A percentile compares a stretch with the other conserved stretches of the same genome.
phyloP scores from a whole-genome alignment of 495 filamentous ascomycete genomes.

The Pseudoneurospora amorphoporcata region DNA sequence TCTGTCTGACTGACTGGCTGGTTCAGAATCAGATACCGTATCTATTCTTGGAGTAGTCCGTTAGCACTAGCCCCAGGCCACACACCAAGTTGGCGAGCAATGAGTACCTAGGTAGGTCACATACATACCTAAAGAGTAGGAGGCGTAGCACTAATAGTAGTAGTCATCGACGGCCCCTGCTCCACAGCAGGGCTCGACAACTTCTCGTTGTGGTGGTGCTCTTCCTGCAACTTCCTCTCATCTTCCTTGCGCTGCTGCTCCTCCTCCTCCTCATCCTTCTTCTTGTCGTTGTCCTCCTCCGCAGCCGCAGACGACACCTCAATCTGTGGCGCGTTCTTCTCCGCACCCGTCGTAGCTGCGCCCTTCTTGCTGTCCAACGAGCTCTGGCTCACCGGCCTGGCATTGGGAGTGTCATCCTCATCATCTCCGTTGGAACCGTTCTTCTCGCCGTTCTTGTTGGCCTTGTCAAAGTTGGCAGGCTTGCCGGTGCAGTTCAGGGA shows the following conservation, averaged over 20 bases:
- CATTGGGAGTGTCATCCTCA: background rate
- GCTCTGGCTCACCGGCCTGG: background rate
- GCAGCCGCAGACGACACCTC: background rate
- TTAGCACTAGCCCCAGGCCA: background rate
- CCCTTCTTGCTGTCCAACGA: background rate
- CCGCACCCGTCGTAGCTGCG: background rate
- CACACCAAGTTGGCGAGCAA: background rate
- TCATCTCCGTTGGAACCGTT: background rate
- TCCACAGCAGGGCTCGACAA: background rate
- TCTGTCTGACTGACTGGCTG: no score
- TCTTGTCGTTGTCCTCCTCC: background rate
- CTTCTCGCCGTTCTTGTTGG: background rate
- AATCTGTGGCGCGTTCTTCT: background rate
- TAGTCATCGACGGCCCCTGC: background rate
- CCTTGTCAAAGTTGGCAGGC: background rate
- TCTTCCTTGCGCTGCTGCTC: background rate
- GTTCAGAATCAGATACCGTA: no score
- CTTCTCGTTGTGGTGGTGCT: background rate
- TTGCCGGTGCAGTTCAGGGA: background rate
- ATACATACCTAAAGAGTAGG: background rate
- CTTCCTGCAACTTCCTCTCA: background rate
- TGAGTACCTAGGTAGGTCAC: no score
- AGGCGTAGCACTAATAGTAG: background rate
- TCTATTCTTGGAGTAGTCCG: background rate
- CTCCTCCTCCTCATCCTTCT: background rate